These are phyloP conservation scores for Pseudognaphalium luteoalbum DNA, from an alignment of 129 eudicot species.

Conservation along the genomic window DNA sequence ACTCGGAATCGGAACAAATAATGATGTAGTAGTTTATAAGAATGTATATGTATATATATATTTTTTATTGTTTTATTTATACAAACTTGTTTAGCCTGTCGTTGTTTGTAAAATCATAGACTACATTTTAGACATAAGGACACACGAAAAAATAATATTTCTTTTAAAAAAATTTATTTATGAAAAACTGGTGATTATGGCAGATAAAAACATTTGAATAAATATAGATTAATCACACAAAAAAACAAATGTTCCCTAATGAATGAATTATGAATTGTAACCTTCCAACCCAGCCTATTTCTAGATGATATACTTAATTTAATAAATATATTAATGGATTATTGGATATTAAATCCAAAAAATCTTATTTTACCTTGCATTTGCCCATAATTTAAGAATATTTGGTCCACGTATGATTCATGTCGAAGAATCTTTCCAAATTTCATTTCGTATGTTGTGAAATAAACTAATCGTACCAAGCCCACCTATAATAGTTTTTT, in stretches of 20 bases:
- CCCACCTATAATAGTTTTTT: too few species aligned
- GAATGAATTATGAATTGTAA: conserved; percentile 19
- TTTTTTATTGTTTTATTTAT: not conserved
- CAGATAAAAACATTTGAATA: conserved; percentile 15
- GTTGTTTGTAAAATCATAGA: not conserved
- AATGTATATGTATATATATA: not conserved
- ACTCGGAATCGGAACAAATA: too few species aligned
- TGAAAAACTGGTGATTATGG: not conserved
- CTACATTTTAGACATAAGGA: not conserved
- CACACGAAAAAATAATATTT: not conserved
- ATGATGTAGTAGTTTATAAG: not conserved
- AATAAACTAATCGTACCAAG: too few species aligned
- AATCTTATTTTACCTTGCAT: conserved; percentile 18
- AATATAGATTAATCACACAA: conserved; percentile 7
- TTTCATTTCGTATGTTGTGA: too few species aligned
- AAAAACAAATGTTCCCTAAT: conserved; percentile 20
- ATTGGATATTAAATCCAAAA: not conserved
- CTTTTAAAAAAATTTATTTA: not conserved
- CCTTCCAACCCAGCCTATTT: conserved; percentile 34
- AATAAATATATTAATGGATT: not conserved
- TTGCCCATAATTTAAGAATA: not conserved
- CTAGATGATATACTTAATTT: not conserved
- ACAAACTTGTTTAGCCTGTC: not conserved
- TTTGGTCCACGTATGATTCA: conserved; percentile 2
- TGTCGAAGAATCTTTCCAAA: too few species aligned